Evolutionary conservation across 75 land plant species (phyloP), one percentile per base, ranked within the genome.

Genomic region (Pseudotsuga menziesii): DNA sequence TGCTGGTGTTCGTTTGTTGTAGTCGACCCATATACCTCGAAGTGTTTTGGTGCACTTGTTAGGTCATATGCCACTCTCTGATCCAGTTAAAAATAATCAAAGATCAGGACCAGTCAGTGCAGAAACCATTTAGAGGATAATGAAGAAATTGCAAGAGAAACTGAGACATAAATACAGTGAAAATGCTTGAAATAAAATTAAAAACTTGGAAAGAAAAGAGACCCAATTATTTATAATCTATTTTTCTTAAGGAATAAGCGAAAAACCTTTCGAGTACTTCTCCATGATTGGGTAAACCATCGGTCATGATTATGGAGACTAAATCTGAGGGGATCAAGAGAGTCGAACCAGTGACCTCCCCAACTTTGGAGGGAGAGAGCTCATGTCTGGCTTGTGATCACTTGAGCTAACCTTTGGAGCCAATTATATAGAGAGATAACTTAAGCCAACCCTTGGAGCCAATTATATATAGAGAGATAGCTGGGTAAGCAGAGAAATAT

Each of bases 41-140:
- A 93, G 39, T 90, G 86, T 73, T 87, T 96, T 11, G 98, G 98
- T 35, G 98, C 96, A 79, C 93, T 93, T 11, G 89, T 80, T 44
- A 90, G 72, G 76, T 96, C 94, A 84, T 84, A 96, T 0, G 92
- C 96, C 32, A 89, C 92, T 32, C 85, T 88, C 96, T 96, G 98
- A 55, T 86, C 75, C 15, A 57, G 19, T 22, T 25, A 58, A 57
- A 27, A 16, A 11, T 23, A n/a, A 61, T 61, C 63, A n/a, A n/a
- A 15, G 25, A 61, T 17, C 25, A 61, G 19, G 63, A 72, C 4
- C 14, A 41, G 17, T 29, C 19, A 58, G 67, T 63, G 27, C 14
- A 62, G 27, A 62, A 9, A 7, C 52, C 52, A 48, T 44, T 8
- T 8, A 44, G 7, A 6, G 5, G 48, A 44, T 44, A 44, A 44